Conservation (phyloP, 441 rosid species). For the Populus hybrid region DNA sequence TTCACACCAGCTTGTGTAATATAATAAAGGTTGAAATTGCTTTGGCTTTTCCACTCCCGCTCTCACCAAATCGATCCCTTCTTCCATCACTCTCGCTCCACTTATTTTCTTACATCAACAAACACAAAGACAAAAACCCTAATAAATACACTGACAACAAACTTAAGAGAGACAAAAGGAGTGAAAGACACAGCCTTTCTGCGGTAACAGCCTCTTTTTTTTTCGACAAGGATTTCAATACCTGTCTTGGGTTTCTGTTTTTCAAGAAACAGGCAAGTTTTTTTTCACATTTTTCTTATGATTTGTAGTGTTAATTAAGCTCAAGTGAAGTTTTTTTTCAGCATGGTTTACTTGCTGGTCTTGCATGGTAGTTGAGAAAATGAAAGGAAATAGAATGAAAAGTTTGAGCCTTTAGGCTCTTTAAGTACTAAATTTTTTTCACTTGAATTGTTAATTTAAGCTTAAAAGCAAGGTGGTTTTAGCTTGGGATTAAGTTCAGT, state of each 20-base stretch:
- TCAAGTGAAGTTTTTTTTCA: not conserved
- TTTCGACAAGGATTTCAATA: not conserved
- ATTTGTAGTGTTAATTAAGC: conserved; percentile 14
- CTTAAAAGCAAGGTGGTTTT: not conserved
- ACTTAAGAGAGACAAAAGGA: not conserved
- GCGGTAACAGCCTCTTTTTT: conserved; percentile 2
- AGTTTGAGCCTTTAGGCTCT: not conserved
- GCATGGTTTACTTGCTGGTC: conserved; percentile 1
- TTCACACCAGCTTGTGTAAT: no score
- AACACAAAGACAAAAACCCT: conserved; percentile 14
- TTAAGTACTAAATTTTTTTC: not conserved
- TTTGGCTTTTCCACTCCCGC: conserved; percentile 20
- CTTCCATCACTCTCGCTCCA: not conserved
- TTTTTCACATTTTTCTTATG: not conserved
- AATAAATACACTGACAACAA: conserved; percentile 5
- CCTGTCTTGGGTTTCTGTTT: conserved; percentile 3
- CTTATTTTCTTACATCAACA: not conserved
- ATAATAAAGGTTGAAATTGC: not conserved
- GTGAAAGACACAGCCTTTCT: conserved; percentile 1
- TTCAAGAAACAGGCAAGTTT: conserved; percentile 1
- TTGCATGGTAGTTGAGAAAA: conserved; percentile 6
- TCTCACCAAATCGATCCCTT: conserved; percentile 10
- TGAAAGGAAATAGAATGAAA: not conserved
- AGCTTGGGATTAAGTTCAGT: not conserved
- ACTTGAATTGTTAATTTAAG: not conserved